Base-by-base conservation (phyloP, 176 grass and related monocot genomes). In the Carex littledalei region DNA sequence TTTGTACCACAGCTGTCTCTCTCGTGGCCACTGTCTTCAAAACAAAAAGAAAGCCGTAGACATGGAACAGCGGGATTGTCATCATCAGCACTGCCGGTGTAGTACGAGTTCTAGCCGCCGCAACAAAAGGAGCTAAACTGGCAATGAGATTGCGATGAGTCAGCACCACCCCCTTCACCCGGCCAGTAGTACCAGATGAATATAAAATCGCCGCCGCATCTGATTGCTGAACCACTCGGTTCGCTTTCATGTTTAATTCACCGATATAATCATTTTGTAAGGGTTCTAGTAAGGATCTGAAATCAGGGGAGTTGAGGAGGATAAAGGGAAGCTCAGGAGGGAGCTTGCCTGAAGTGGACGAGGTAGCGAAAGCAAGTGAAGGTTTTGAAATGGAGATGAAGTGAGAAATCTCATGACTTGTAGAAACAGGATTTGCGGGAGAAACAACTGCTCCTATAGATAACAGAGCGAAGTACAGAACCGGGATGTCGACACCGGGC, bases 401-500 rank as follows among this genome's bases (percentile, higher is more conserved):
- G 15, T 22, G 53, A 20, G 89, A 78, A 1, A 91, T 18, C 66
- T 91, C 89, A 10, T 53, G 9, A 17, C 61, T 3, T 58, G 89
- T 89, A 6, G 82, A 67, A 5, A 86, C 32, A 17, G 92, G 89
- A 20, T 94, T 87, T 15, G 72, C 89, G 0, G 92, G 92, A 62
- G 87, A 91, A 32, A 91, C 63, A 49, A 81, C 71, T 59, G 70
- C 92, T 47, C 92, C 89, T 43, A 89, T 10, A 29, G 82, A 63
- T 78, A 94, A 76, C 39, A 94, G 89, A 64, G 92, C 66, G 34
- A 63, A 84, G 78, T 89, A 89, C 29, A 94, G 82, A 21, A 86
- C 63, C 18, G 92, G 92, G 34, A 87, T 14, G 54, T 64, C 68
- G 8, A 94, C 77, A 24, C 47, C 14, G 0, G 89, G 9, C 0